phyloP scores from a whole-genome alignment of 768 basidiomycete genomes.

The Pisolithus albus region DNA sequence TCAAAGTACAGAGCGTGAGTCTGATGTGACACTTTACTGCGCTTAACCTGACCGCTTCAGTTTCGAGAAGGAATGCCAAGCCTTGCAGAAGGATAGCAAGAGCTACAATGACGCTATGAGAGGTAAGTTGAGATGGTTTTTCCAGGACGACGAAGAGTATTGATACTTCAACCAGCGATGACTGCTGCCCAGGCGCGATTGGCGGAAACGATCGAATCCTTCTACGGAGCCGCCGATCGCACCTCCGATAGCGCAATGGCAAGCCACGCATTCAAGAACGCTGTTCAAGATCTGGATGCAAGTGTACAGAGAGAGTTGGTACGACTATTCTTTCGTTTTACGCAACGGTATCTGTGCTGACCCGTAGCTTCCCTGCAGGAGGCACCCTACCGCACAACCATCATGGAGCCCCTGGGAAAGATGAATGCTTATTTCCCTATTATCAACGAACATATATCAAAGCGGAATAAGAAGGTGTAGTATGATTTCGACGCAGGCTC shows the following conservation, averaged over 20 bases:
- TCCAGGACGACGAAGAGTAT: not conserved
- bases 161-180: slow-evolving; percentile 57
- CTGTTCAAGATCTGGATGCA: slow-evolving; percentile 88
- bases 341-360: slow-evolving; percentile 2
- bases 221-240: slow-evolving; percentile 83
- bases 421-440: slow-evolving; percentile 94
- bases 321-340: slow-evolving; percentile 21
- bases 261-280: slow-evolving; percentile 91
- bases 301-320: slow-evolving; percentile 83
- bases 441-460: slow-evolving; percentile 88
- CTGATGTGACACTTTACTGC: not conserved
- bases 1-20: slow-evolving; percentile 83
- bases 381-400: slow-evolving; percentile 87
- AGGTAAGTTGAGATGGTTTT: slow-evolving; percentile 39
- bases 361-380: slow-evolving; percentile 46
- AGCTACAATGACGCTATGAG: slow-evolving; percentile 92
- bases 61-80: slow-evolving; percentile 93
- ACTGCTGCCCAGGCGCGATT: slow-evolving; percentile 86
- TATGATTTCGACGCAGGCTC: not conserved
- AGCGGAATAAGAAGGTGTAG: slow-evolving; percentile 91
- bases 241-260: slow-evolving; percentile 93
- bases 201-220: slow-evolving; percentile 88
- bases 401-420: slow-evolving; percentile 93
- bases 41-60: slow-evolving; percentile 33
- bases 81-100: slow-evolving; percentile 93